Conservation (phyloP, 208 protist genomes). For the Trichomonas tenax region DNA sequence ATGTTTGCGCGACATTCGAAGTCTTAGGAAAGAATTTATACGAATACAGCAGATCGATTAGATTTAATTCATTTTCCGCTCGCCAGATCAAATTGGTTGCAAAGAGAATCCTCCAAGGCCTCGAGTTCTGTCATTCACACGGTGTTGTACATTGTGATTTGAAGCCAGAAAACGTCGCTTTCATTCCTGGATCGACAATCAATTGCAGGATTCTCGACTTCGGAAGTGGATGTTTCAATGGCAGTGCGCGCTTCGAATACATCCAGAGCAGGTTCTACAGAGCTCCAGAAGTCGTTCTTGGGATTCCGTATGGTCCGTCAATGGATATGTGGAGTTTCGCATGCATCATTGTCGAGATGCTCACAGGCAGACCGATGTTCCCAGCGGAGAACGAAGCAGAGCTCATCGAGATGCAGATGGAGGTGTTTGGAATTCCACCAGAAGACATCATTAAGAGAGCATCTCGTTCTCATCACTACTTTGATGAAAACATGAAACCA, state of each 20-base stretch:
- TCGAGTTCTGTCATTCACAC: background rate
- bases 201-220: conserved; percentile 92
- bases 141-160: conserved; percentile 40
- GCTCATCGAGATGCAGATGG: conserved; percentile 27
- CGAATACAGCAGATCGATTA: background rate
- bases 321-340: conserved; percentile 82
- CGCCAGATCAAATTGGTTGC: background rate
- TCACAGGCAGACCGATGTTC: conserved; percentile 61
- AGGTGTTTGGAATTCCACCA: conserved; percentile 30
- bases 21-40: background rate
- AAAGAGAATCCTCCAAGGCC: background rate
- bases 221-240: conserved; percentile 70
- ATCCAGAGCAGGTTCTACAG: conserved; percentile 78
- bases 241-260: conserved; percentile 64
- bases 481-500: background rate
- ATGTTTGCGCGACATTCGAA: background rate
- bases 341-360: conserved; percentile 91
- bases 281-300: conserved; percentile 62
- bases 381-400: conserved; percentile 22
- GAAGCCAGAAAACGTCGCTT: conserved; percentile 54
- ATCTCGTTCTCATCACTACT: background rate
- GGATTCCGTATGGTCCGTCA: background rate
- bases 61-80: background rate
- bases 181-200: background rate
- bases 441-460: background rate